These are phyloP conservation scores for Phialophora macrospora DNA, from an alignment of 2,329 filamentous ascomycete genomes.

Conservation along the genomic window DNA sequence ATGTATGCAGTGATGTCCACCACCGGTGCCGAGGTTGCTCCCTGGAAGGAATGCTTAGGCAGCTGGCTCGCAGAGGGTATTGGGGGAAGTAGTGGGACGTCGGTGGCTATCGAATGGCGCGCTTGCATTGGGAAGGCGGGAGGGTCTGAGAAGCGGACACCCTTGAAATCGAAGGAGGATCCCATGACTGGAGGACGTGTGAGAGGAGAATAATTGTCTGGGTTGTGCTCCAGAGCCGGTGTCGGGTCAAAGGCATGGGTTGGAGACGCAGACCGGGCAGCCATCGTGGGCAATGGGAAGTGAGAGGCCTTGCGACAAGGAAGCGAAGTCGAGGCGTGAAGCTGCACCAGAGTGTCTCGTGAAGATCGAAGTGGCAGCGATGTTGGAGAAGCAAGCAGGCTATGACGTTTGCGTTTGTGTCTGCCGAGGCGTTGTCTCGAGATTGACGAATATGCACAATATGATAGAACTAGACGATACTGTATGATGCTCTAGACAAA, in stretches of 20 bases:
- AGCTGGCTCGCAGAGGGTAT: slow-evolving; percentile 38
- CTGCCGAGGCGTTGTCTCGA: slow-evolving; percentile 11
- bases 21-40: slow-evolving; percentile 32
- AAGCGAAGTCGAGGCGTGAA: neutral
- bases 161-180: slow-evolving; percentile 43
- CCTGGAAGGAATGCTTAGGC: slow-evolving; percentile 35
- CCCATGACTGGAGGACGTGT: slow-evolving; percentile 19
- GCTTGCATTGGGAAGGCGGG: slow-evolving; percentile 44
- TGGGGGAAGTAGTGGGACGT: slow-evolving; percentile 43
- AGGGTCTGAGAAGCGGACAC: slow-evolving; percentile 49
- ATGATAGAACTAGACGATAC: slow-evolving; percentile 14
- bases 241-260: slow-evolving; percentile 38
- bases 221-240: slow-evolving; percentile 36
- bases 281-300: slow-evolving; percentile 24
- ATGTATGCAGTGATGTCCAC: slow-evolving; percentile 47
- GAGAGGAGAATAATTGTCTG: slow-evolving; percentile 36
- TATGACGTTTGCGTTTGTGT: slow-evolving; percentile 15
- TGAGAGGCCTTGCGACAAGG: neutral
- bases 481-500: neutral
- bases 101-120: slow-evolving; percentile 48
- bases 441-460: slow-evolving; percentile 19
- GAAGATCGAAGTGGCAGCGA: neutral
- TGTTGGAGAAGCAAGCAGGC: slow-evolving; percentile 1
- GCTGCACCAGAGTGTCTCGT: neutral
- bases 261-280: slow-evolving; percentile 33